Base-by-base conservation (phyloP, 768 basidiomycete species). In the Mycena crocata region DNA sequence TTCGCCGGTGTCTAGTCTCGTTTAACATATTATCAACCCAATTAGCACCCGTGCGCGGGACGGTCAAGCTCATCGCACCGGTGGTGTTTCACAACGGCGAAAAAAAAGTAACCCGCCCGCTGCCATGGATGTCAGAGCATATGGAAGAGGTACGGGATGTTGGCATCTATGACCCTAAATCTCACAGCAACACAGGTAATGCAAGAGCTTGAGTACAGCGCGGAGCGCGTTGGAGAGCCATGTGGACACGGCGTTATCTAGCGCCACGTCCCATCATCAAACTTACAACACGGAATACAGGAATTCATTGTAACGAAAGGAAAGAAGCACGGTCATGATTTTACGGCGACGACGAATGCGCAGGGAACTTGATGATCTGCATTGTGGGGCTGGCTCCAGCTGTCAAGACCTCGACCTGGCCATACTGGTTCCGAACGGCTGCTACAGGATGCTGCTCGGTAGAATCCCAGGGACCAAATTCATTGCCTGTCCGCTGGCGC, bases 81-180 rank as follows among this genome's bases (percentile, higher is more conserved):
- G 88, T 94, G 0, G 93, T 94, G 31, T 83, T 86, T 15, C 95
- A 95, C 80, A 91, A 95, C 72, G 94, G 94, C 21, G 80, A 84
- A 76, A 88, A 89, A 72, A 93, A 87, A 32, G 85, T 95, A 42
- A 84, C 81, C 51, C 84, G 87, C 62, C 87, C 93, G n/a, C 94
- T 94, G 14, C 94, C 94, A n/a, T 95, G 89, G 85, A 82, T 94
- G 26, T 93, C 93, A 57, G 88, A 95, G 71, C 94, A 95, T 77
- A 95, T 93, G 19, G 81, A 80, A 5, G 92, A 94, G 87, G 91
- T 90, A 74, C 46, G 78, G 37, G 14, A n/a, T 17, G 46, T 42
- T 17, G 37, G 50, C 32, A 44, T 49, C 30, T 13, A 50, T 26
- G 42, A 68, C 54, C 65, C 66, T 39, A 50, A 15, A 57, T 61